Conservation (phyloP, 1,139 yeast genomes). For the Scheffersomyces quercinus region DNA sequence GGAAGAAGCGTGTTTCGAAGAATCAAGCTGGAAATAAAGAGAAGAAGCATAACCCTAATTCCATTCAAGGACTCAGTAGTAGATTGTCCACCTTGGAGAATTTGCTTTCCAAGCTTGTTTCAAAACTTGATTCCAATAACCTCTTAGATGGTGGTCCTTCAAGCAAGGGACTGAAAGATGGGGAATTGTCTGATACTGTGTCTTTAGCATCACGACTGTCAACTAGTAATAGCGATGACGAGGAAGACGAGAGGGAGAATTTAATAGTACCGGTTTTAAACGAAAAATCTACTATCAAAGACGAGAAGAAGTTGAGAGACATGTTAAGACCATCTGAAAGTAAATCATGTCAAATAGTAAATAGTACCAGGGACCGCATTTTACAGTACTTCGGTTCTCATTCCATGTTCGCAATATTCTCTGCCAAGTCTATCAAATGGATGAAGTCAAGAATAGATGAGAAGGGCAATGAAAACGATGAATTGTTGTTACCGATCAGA, state of each 20-base stretch:
- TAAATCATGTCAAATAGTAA: neutral
- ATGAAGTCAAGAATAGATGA: conserved; percentile 4
- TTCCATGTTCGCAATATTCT: conserved; percentile 9
- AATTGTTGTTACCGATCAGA: conserved; percentile 6
- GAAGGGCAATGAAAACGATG: conserved; percentile 1
- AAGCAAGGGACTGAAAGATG: neutral
- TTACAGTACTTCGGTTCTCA: conserved; percentile 10
- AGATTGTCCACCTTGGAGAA: conserved; percentile 13
- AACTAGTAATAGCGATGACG: neutral
- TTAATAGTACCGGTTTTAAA: neutral
- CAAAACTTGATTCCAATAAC: conserved; percentile 5
- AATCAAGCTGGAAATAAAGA: neutral
- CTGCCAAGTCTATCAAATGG: conserved; percentile 9
- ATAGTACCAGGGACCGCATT: neutral
- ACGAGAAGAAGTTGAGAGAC: neutral
- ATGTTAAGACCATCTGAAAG: neutral
- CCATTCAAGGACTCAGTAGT: conserved; percentile 7
- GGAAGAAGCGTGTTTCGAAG: conserved; percentile 14
- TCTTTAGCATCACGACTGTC: neutral
- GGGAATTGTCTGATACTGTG: neutral
- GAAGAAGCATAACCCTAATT: neutral
- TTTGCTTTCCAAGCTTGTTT: conserved; percentile 8
- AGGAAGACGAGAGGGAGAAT: neutral
- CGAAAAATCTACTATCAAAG: neutral
- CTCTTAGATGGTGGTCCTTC: neutral